Conservation (phyloP, 148 eudicot species). For the Hydrangea macrophylla region DNA sequence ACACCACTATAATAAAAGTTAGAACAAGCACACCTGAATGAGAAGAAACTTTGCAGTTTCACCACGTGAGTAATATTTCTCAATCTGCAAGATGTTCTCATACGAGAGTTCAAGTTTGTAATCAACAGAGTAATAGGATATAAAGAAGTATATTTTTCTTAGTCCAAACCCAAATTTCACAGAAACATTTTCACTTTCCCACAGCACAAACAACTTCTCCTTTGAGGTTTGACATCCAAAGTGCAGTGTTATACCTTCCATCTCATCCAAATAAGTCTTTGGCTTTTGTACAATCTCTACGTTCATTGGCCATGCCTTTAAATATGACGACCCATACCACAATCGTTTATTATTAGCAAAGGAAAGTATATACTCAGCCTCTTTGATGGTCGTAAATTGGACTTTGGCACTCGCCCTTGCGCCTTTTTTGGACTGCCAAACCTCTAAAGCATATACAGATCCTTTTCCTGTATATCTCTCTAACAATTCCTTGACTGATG, state of each 20-base stretch:
- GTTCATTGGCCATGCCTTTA: constrained; percentile 19
- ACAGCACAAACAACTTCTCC: constrained; percentile 27
- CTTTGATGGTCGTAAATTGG: constrained; percentile 19
- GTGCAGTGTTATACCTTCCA: constrained; percentile 20
- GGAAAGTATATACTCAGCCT: constrained; percentile 14
- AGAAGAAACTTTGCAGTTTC: constrained; percentile 20
- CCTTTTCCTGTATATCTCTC: constrained; percentile 27
- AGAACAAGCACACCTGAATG: constrained; percentile 28
- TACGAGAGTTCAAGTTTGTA: constrained; percentile 35
- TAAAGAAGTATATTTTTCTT: constrained; percentile 22
- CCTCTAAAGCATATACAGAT: constrained; percentile 30
- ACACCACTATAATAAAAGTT: background rate
- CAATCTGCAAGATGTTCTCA: constrained; percentile 36
- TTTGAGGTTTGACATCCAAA: constrained; percentile 33
- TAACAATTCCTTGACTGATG: constrained; percentile 8
- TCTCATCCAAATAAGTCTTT: constrained; percentile 6
- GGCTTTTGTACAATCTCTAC: constrained; percentile 19
- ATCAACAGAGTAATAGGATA: constrained; percentile 3
- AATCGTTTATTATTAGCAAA: constrained; percentile 17
- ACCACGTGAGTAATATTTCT: constrained; percentile 16
- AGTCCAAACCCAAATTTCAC: constrained; percentile 28
- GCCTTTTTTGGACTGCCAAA: constrained; percentile 12
- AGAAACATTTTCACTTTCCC: constrained; percentile 16
- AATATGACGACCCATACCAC: constrained; percentile 24
- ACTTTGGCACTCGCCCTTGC: constrained; percentile 29